Evolutionary conservation across 2,329 filamentous ascomycete species (phyloP).

Genomic region (Epichloe festucae): DNA sequence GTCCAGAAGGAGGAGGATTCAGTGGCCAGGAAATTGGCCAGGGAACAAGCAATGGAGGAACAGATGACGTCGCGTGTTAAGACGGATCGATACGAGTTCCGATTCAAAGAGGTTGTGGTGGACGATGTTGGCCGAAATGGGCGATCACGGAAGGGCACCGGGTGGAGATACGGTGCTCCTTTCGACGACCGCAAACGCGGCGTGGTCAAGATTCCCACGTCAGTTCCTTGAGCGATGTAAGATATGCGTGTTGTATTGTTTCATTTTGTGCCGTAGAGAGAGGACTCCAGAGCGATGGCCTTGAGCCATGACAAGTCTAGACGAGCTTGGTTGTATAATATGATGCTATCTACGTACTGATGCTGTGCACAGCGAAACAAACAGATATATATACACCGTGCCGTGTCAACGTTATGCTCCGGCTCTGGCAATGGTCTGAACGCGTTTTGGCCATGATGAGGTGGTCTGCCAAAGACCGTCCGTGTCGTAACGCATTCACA

Average conservation of each 20-base stretch:
- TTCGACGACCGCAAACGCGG: constrained; percentile 49
- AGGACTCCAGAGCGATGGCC: neutral
- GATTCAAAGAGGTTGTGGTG: constrained; percentile 46
- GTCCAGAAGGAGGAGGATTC: constrained; percentile 31
- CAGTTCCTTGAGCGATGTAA: constrained; percentile 33
- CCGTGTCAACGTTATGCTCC: neutral
- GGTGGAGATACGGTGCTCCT: constrained; percentile 52
- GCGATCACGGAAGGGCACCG: constrained; percentile 36
- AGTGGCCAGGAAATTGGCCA: constrained; percentile 21
- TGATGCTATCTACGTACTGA: neutral
- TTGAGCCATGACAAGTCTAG: neutral
- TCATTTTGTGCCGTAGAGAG: neutral
- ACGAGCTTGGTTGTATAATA: constrained; percentile 1
- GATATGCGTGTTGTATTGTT: neutral
- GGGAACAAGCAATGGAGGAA: constrained; percentile 23
- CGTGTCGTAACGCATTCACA: neutral
- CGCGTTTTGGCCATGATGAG: neutral
- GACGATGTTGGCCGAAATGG: constrained; percentile 43
- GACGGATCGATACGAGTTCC: constrained; percentile 46
- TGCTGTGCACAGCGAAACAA: neutral
- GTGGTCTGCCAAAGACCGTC: neutral
- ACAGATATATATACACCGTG: no score
- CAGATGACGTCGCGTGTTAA: constrained; percentile 30
- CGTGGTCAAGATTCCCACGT: constrained; percentile 54
- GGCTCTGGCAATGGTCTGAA: neutral